Evolutionary conservation across 2,329 filamentous ascomycete genomes (phyloP).

Genomic region (Aspergillus ustus): DNA sequence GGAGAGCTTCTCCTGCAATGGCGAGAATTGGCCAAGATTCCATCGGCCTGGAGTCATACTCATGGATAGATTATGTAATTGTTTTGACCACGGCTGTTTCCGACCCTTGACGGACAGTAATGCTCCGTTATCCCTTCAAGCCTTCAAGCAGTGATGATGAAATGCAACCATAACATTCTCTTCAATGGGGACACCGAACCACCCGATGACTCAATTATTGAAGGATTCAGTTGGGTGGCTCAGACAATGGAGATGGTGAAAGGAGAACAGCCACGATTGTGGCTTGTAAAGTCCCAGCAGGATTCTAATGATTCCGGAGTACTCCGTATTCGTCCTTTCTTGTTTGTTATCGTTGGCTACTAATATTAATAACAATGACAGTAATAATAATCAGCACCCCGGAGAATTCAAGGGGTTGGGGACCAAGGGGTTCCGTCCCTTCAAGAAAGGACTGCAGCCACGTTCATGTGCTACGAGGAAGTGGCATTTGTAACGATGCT

Average conservation of each 20-base stretch:
- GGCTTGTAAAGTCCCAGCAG: background rate
- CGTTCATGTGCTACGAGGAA: background rate
- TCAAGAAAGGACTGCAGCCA: background rate
- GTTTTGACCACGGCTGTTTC: background rate
- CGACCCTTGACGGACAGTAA: background rate
- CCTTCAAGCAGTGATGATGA: background rate
- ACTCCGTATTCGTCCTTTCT: background rate
- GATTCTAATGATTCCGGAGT: background rate
- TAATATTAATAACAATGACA: background rate
- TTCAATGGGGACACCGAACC: background rate
- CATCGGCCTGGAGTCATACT: background rate
- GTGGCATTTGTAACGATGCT: background rate
- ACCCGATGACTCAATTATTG: conserved; percentile 1
- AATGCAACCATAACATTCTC: background rate
- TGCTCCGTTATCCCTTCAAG: background rate
- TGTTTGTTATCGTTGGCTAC: background rate
- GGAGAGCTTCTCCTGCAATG: background rate
- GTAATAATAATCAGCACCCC: background rate
- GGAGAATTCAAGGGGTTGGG: background rate
- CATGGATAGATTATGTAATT: background rate
- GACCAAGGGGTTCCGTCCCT: background rate
- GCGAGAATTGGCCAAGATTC: background rate
- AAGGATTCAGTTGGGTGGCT: background rate
- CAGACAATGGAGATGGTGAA: background rate
- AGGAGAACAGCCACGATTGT: conserved; percentile 9